Base-by-base conservation (phyloP, 495 filamentous ascomycete species). In the Xylaria intraflava region DNA sequence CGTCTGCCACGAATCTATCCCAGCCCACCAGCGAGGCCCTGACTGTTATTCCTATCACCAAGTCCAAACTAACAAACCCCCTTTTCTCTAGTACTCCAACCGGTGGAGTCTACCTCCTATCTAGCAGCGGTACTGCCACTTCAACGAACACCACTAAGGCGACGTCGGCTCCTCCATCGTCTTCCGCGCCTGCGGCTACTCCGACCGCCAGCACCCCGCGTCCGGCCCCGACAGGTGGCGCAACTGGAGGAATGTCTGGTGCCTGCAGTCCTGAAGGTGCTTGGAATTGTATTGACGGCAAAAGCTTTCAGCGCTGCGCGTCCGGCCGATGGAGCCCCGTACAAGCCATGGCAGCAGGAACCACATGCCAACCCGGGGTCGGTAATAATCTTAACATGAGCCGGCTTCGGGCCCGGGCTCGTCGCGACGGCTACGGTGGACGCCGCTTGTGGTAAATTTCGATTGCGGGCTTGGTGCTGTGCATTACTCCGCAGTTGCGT, bases 241-340 rank as follows among this genome's bases (percentile, higher is more conserved):
- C 40, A 3, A 14, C 41, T 22, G 60, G 60, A 22, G 49, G 40
- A 14, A 53, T 65, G 35, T 44, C 64, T 1, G 54, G 60, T 6
- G 72, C 77, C 22, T 83, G 81, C 72, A 69, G 62, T 22, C 41
- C 65, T 38, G 80, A 84, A 60, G 78, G 77, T 48, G 61, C 65
- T 38, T 87, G 83, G 83, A 84, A 86, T 71, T 88, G 85, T 65
- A 41, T 86, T 30, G 70, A 62, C 24, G 84, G 84, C 48, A 71
- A 65, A 7, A 71, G 74, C 14, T 88, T 79, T 72, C 80, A 83
- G 65, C 76, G 83, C 56, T 89, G 85, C 56, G 84, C 83, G 10
- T 75, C 69, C 22, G 84, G 85, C 6, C 49, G 64, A 29, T 87
- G 84, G 85, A 78, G 81, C 9, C 61, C 51, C 6, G 49, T 69